Conservation (phyloP, 306 rosid genomes). For the Begonia fuchsioides region DNA sequence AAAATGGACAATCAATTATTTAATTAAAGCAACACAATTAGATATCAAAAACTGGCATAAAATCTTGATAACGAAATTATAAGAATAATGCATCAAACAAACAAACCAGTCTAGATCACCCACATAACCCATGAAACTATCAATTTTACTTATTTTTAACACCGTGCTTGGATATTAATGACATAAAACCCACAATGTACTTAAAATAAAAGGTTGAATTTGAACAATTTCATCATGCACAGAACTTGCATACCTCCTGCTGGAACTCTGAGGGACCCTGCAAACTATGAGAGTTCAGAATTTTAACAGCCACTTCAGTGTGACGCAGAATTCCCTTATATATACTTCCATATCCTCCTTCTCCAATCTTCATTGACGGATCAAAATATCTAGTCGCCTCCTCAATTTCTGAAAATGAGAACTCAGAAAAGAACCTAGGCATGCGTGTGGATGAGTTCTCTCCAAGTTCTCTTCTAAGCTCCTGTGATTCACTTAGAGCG, state of each 20-base stretch:
- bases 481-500: slow-evolving; percentile 58
- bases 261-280: slow-evolving; percentile 74
- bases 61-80: no score
- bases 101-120: no score
- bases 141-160: no score
- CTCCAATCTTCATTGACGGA: slow-evolving; percentile 58
- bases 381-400: slow-evolving; percentile 54
- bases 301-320: slow-evolving; percentile 73
- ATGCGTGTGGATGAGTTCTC: slow-evolving; percentile 26
- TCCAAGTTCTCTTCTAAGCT: slow-evolving; percentile 39
- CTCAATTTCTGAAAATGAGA: slow-evolving; percentile 42
- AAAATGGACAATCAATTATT: no score
- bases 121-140: no score
- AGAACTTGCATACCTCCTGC: slow-evolving; percentile 50
- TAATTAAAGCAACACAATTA: no score
- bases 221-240: background rate
- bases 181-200: no score
- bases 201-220: no score
- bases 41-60: no score
- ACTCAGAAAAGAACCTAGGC: slow-evolving; percentile 43
- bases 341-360: slow-evolving; percentile 87
- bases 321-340: slow-evolving; percentile 55
- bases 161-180: no score
- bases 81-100: no score
- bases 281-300: slow-evolving; percentile 26